These are phyloP conservation scores for Hypomyces perniciosus DNA, from an alignment of 2,329 filamentous ascomycete species.

Conservation along the genomic window DNA sequence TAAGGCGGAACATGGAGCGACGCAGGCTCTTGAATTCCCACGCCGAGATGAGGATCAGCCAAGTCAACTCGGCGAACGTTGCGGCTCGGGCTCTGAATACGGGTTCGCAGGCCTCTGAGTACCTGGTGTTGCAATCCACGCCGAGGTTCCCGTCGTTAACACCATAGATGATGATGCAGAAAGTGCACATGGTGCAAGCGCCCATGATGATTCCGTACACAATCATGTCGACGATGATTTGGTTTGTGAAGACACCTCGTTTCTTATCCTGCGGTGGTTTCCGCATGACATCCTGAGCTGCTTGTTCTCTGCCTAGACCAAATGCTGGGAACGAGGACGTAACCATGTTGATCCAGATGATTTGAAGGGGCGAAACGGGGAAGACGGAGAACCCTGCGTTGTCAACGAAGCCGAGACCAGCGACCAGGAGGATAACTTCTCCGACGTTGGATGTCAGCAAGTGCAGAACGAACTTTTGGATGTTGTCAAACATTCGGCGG, in stretches of 20 bases:
- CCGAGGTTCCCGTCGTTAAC: slow-evolving; percentile 52
- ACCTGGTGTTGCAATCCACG: slow-evolving; percentile 55
- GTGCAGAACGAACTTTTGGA: slow-evolving; percentile 81
- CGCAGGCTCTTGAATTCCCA: slow-evolving; percentile 74
- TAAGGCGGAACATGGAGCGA: slow-evolving; percentile 64
- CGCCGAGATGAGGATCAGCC: slow-evolving; percentile 66
- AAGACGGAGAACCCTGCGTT: slow-evolving; percentile 67
- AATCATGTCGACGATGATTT: slow-evolving; percentile 73
- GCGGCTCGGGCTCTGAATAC: slow-evolving; percentile 67
- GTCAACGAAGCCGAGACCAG: slow-evolving; percentile 79
- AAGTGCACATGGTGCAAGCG: slow-evolving; percentile 57
- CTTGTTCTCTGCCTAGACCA: slow-evolving; percentile 74
- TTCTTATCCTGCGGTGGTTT: slow-evolving; percentile 68
- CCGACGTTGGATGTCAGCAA: slow-evolving; percentile 76
- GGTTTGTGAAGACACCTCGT: slow-evolving; percentile 68
- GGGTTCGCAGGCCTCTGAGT: slow-evolving; percentile 47
- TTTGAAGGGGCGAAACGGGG: slow-evolving; percentile 77
- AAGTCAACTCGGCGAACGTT: slow-evolving; percentile 67
- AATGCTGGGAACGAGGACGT: slow-evolving; percentile 85
- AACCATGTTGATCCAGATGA: slow-evolving; percentile 92
- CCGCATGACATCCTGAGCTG: slow-evolving; percentile 69
- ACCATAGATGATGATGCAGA: slow-evolving; percentile 58
- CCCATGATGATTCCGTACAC: slow-evolving; percentile 77
- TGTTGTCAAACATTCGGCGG: slow-evolving; percentile 80
- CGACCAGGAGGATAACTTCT: slow-evolving; percentile 73